These are phyloP conservation scores for Samsoniella hepiali DNA, from an alignment of 2,329 filamentous ascomycete species.

Conservation along the genomic window DNA sequence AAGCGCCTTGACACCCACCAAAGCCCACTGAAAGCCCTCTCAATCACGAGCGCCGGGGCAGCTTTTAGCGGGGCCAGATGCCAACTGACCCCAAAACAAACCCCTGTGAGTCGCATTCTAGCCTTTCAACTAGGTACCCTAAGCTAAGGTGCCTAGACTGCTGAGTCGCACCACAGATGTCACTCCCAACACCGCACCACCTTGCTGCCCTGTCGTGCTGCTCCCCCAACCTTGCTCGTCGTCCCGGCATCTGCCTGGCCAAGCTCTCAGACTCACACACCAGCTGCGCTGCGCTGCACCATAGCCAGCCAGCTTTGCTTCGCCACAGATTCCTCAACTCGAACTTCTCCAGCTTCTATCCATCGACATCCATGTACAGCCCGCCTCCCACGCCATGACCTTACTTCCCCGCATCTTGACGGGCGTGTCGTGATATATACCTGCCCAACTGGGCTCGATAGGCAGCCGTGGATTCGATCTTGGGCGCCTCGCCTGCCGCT, in stretches of 20 bases:
- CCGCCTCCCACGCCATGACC: slow-evolving; percentile 6
- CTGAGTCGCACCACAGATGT: background rate
- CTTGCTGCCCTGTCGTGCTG: background rate
- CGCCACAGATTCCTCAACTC: background rate
- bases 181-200: background rate
- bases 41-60: too few species aligned
- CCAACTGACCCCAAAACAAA: too few species aligned
- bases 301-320: background rate
- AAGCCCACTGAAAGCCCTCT: too few species aligned
- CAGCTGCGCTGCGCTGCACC: background rate
- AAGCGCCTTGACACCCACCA: too few species aligned
- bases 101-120: too few species aligned
- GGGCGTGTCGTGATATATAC: slow-evolving; percentile 10
- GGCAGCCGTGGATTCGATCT: background rate
- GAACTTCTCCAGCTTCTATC: background rate
- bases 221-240: background rate
- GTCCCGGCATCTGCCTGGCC: slow-evolving; percentile 5
- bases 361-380: background rate
- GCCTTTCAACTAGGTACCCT: too few species aligned
- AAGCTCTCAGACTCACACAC: background rate
- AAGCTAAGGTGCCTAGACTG: too few species aligned
- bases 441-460: background rate
- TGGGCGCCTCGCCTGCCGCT: background rate
- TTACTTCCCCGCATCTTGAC: slow-evolving; percentile 18
- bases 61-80: too few species aligned